Evolutionary conservation across 2,329 filamentous ascomycete species (phyloP).

Genomic region (Corniculantispora saksenae): DNA sequence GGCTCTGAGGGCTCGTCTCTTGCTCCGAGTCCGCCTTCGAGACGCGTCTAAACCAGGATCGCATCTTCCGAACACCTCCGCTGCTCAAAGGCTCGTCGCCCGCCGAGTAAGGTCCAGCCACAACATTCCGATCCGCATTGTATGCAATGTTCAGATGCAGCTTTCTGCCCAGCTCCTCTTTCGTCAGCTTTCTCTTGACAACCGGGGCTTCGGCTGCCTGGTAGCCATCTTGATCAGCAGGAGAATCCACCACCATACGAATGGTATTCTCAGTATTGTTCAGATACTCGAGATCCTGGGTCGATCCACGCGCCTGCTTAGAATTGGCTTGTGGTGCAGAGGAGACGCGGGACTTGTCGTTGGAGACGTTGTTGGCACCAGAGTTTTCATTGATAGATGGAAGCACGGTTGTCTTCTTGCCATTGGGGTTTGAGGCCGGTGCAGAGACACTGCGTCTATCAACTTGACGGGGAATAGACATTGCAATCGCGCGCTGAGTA

Average conservation of each 20-base stretch:
- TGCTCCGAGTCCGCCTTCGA: conserved; percentile 36
- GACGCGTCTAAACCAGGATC: conserved; percentile 53
- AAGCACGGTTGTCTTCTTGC: conserved; percentile 40
- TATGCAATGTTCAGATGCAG: conserved; percentile 24
- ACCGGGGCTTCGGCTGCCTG: conserved; percentile 42
- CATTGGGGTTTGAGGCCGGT: conserved; percentile 46
- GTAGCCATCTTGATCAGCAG: conserved; percentile 41
- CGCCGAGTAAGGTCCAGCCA: conserved; percentile 22
- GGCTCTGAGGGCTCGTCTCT: conserved; percentile 1
- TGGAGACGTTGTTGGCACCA: conserved; percentile 22
- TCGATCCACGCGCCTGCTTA: conserved; percentile 33
- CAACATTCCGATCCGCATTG: conserved; percentile 23
- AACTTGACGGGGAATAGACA: conserved; percentile 34
- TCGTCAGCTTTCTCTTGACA: conserved; percentile 40
- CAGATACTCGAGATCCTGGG: conserved; percentile 45
- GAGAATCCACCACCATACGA: conserved; percentile 49
- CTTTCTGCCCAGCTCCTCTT: conserved; percentile 26
- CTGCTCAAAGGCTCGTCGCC: conserved; percentile 23
- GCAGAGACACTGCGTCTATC: conserved; percentile 54
- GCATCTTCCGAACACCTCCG: conserved; percentile 44
- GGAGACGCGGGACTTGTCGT: conserved; percentile 45
- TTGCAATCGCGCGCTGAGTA: conserved; percentile 32
- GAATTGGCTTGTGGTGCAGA: conserved; percentile 46
- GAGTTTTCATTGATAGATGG: conserved; percentile 52
- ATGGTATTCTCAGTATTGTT: conserved; percentile 53